These are phyloP conservation scores for Nigrospora oryzae DNA, from an alignment of 2,329 filamentous ascomycete species.

Conservation along the genomic window DNA sequence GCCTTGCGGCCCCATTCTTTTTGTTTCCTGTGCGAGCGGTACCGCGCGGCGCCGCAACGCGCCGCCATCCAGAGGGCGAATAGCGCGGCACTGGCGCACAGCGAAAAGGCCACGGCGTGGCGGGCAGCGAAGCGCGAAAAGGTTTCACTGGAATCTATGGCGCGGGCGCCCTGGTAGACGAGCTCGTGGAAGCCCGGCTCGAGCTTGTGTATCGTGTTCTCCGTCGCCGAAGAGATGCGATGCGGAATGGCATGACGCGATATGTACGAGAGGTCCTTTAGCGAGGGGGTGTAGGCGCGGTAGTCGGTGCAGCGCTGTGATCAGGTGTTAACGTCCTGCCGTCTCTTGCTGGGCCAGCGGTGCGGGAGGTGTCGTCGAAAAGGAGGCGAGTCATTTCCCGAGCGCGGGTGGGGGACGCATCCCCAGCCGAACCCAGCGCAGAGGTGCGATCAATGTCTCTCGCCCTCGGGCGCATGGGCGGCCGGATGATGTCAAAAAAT, in stretches of 20 bases:
- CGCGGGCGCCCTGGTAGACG: neutral
- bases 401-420: too few species aligned
- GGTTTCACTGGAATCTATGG: slow-evolving; percentile 1
- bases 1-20: slow-evolving; percentile 2
- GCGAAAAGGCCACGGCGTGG: neutral
- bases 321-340: neutral
- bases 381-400: too few species aligned
- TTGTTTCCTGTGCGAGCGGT: neutral
- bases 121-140: neutral
- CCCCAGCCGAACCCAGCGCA: too few species aligned
- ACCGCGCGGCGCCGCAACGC: neutral
- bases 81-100: neutral
- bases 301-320: slow-evolving; percentile 1
- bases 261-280: slow-evolving; percentile 2
- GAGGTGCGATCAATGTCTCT: too few species aligned
- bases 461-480: too few species aligned
- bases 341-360: too few species aligned
- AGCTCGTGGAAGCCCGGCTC: slow-evolving; percentile 1
- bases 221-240: neutral
- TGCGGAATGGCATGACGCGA: slow-evolving; percentile 1
- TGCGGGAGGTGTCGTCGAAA: too few species aligned
- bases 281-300: neutral
- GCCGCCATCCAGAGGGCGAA: neutral
- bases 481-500: too few species aligned
- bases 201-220: neutral